These are phyloP conservation scores for Straminergon stramineum DNA, from an alignment of 225 moss, liverwort and hornwort species.

Conservation along the genomic window DNA sequence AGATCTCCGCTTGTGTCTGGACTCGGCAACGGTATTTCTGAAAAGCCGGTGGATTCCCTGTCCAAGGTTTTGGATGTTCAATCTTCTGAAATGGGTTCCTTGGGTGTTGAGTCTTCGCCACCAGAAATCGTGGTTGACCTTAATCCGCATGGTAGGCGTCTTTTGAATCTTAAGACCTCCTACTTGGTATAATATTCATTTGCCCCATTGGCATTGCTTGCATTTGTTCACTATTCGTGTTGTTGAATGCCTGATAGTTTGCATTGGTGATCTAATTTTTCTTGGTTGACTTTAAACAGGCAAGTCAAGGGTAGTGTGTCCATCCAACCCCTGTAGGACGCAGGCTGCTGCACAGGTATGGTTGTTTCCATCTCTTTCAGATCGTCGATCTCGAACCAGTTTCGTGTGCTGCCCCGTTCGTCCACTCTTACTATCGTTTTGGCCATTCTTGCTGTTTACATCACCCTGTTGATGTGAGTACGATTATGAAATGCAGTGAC, in stretches of 20 bases:
- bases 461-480: background rate
- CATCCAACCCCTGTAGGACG: background rate
- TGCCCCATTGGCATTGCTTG: background rate
- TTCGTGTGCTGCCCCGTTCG: background rate
- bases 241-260: background rate
- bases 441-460: background rate
- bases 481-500: background rate
- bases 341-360: background rate
- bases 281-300: background rate
- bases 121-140: background rate
- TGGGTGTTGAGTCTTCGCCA: background rate
- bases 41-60: conserved; percentile 4
- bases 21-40: background rate
- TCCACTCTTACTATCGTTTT: background rate
- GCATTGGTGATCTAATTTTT: background rate
- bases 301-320: background rate
- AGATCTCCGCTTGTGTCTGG: background rate
- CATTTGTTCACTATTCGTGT: background rate
- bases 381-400: background rate
- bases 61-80: conserved; percentile 1
- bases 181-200: no score
- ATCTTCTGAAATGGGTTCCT: background rate
- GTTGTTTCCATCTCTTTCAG: background rate
- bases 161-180: background rate
- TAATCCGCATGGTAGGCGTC: background rate